Conservation (phyloP, 352 stramenopile species). For the Phytophthora constricta region DNA sequence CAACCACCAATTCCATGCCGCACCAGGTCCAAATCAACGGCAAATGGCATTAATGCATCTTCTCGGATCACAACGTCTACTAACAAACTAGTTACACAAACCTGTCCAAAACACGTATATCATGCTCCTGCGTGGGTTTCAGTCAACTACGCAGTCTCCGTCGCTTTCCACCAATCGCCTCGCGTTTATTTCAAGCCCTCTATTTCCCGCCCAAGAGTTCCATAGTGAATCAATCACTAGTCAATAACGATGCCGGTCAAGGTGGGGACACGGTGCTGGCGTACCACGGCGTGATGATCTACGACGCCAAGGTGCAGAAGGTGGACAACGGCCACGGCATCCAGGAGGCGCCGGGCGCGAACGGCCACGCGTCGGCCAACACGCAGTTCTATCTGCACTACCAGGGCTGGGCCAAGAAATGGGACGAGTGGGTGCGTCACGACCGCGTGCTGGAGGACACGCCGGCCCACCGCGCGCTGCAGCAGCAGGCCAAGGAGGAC, state of each 20-base stretch:
- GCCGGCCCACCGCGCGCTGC: conserved; percentile 54
- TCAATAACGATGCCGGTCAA: conserved; percentile 54
- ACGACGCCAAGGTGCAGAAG: conserved; percentile 86
- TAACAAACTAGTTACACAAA: too few species aligned
- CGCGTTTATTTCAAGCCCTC: too few species aligned
- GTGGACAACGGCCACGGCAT: conserved; percentile 78
- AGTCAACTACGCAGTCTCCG: too few species aligned
- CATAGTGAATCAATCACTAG: not conserved
- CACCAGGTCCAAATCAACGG: too few species aligned
- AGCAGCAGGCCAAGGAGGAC: conserved; percentile 58
- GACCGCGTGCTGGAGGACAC: conserved; percentile 80
- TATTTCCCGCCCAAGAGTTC: conserved; percentile 5
- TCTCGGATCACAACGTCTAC: too few species aligned
- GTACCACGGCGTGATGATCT: conserved; percentile 86
- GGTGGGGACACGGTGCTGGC: conserved; percentile 76
- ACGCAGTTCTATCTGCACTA: conserved; percentile 92
- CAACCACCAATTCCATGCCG: too few species aligned
- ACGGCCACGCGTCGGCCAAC: conserved; percentile 23
- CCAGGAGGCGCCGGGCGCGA: conserved; percentile 24
- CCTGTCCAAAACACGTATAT: too few species aligned
- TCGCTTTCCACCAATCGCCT: conserved; percentile 3
- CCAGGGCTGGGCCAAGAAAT: conserved; percentile 92
- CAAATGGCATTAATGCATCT: too few species aligned
- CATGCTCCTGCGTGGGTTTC: too few species aligned
- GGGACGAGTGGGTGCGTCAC: conserved; percentile 90